A percentile compares a stretch with the other conserved stretches of the same genome.
These are phyloP conservation scores for Monilinia aucupariae DNA, from an alignment of 2,329 filamentous ascomycete species.

Conservation along the genomic window DNA sequence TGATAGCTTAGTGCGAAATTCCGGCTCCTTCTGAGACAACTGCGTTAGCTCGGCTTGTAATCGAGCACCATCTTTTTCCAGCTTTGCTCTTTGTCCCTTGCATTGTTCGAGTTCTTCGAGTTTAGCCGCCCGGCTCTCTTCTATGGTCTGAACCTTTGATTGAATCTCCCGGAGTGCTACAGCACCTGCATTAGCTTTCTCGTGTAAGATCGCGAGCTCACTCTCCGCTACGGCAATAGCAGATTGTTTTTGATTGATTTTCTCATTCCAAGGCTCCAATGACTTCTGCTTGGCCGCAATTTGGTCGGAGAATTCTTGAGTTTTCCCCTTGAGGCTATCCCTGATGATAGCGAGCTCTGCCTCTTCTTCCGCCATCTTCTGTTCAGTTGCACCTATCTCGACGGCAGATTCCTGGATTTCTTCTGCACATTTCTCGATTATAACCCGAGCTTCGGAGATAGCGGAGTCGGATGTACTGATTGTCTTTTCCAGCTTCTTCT, in stretches of 20 bases:
- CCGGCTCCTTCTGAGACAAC: conserved; percentile 71
- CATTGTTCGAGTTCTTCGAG: conserved; percentile 68
- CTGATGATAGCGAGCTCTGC: conserved; percentile 76
- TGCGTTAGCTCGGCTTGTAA: conserved; percentile 68
- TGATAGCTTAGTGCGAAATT: conserved; percentile 77
- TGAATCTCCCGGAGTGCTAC: conserved; percentile 79
- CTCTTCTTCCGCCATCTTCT: conserved; percentile 72
- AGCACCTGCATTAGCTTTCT: conserved; percentile 82
- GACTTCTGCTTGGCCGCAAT: conserved; percentile 90
- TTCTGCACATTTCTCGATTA: conserved; percentile 69
- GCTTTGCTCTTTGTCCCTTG: conserved; percentile 62
- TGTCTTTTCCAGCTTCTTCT: conserved; percentile 90
- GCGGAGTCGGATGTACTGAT: conserved; percentile 72
- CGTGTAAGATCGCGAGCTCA: conserved; percentile 83
- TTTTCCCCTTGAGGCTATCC: conserved; percentile 88
- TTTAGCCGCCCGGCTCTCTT: conserved; percentile 67
- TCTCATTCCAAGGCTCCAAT: conserved; percentile 92
- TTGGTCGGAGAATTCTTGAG: conserved; percentile 86
- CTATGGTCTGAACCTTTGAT: conserved; percentile 67
- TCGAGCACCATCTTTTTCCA: conserved; percentile 70
- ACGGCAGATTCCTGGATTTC: conserved; percentile 71
- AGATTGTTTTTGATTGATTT: conserved; percentile 93
- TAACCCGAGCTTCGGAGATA: conserved; percentile 66
- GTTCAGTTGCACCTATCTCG: conserved; percentile 73
- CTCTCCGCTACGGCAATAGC: conserved; percentile 91